A percentile compares a stretch with the other conserved stretches of the same genome.
These are phyloP conservation scores for Pneumocystis canis DNA, from an alignment of 1,139 yeast species.

Conservation along the genomic window DNA sequence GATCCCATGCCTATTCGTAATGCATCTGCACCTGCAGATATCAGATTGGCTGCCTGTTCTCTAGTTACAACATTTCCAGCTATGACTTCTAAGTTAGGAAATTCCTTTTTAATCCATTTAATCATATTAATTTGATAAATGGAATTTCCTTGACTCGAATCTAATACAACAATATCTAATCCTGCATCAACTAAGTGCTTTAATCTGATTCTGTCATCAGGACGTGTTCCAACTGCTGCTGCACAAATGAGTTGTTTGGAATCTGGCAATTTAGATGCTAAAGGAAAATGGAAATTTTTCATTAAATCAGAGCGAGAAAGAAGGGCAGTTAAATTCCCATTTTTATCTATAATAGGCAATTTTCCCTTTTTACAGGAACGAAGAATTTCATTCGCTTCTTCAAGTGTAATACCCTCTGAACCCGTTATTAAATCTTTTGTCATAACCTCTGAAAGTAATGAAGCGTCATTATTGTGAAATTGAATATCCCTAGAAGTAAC, in stretches of 20 bases:
- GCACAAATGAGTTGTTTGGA: constrained; percentile 96
- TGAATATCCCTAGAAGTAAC: constrained; percentile 95
- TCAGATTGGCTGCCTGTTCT: constrained; percentile 94
- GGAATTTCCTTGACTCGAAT: constrained; percentile 96
- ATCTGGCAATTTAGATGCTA: constrained; percentile 81
- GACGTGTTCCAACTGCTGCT: constrained; percentile 94
- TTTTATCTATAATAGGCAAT: constrained; percentile 73
- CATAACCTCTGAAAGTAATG: constrained; percentile 67
- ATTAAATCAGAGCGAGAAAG: constrained; percentile 92
- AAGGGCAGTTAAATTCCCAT: constrained; percentile 69
- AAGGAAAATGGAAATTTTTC: constrained; percentile 86
- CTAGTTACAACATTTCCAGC: constrained; percentile 99
- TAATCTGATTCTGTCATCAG: constrained; percentile 76
- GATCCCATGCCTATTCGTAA: constrained; percentile 99
- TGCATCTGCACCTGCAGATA: constrained; percentile 95
- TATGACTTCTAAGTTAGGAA: constrained; percentile 70
- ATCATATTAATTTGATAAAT: constrained; percentile 86
- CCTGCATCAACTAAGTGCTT: constrained; percentile 84
- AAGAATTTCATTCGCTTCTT: constrained; percentile 79
- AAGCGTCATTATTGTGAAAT: constrained; percentile 62
- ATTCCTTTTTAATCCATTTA: constrained; percentile 70
- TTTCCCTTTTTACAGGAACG: constrained; percentile 94
- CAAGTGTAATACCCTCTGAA: constrained; percentile 54
- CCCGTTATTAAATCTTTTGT: constrained; percentile 80
- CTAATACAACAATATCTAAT: constrained; percentile 86